Evolutionary conservation across 768 basidiomycete species (phyloP).

Genomic region (Gloeophyllum trabeum): DNA sequence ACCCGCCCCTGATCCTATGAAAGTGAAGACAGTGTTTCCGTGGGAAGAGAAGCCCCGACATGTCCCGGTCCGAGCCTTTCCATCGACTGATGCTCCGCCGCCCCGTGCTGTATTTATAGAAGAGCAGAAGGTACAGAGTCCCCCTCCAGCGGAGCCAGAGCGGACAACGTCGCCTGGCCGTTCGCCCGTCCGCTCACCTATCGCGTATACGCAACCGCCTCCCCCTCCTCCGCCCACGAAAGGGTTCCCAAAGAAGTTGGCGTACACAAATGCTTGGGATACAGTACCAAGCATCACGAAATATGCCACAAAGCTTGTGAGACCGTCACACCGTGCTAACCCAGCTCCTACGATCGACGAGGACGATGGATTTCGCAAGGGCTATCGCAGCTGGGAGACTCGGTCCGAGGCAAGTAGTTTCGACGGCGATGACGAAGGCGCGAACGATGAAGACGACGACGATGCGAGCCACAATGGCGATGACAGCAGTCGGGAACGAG

Average conservation of each 20-base stretch:
- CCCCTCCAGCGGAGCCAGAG: too few relatives aligned
- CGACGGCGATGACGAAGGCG: conserved; percentile 69
- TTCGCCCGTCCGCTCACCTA: too few relatives aligned
- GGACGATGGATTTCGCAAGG: conserved; percentile 21
- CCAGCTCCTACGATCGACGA: conserved; percentile 40
- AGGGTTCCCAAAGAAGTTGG: conserved; percentile 46
- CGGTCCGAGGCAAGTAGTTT: conserved; percentile 58
- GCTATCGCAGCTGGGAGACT: conserved; percentile 37
- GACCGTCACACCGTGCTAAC: conserved; percentile 32
- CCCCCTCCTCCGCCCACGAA: conserved; percentile 19
- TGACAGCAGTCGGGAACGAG: conserved; percentile 15
- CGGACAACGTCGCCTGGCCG: too few relatives aligned
- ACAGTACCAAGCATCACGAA: conserved; percentile 65
- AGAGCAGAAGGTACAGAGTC: not conserved
- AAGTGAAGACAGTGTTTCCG: conserved; percentile 80
- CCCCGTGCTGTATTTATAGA: conserved; percentile 16
- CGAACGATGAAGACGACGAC: conserved; percentile 43
- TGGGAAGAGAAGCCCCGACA: conserved; percentile 79
- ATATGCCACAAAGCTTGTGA: conserved; percentile 53
- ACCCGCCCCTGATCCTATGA: conserved; percentile 56
- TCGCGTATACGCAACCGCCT: conserved; percentile 8
- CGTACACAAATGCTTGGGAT: conserved; percentile 83
- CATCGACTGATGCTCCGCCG: conserved; percentile 45
- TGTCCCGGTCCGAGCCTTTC: conserved; percentile 64
- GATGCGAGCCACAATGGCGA: conserved; percentile 28